Base-by-base conservation (phyloP, 208 protist genomes). In the Trypanosoma lewisi region DNA sequence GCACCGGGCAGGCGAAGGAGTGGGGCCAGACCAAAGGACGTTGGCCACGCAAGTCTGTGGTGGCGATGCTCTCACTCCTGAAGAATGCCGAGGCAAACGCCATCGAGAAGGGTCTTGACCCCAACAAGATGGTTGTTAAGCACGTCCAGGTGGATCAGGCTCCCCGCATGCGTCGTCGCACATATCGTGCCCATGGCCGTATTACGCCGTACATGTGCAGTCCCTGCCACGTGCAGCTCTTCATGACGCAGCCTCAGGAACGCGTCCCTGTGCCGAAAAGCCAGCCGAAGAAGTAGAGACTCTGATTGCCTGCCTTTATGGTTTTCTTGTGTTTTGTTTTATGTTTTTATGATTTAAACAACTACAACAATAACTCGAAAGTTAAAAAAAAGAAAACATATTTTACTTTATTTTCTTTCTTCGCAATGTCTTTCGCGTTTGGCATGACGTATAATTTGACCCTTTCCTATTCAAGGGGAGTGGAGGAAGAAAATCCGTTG, bases 171-270 rank as follows among this genome's bases (percentile, higher is more conserved):
- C 89, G 96, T 67, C 87, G 96, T 77, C 87, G 95, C 73, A 97
- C 94, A 42, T 98, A 96, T 82, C 89, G 96, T 77, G 96, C 96
- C 49, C 96, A 98, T 76, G 96, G 96, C 58, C 88, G 95, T 73
- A 98, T 98, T 65, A 81, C 80, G 21, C 89, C 92, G 48, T 97
- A 88, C 89, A 97, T 97, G 92, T 93, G 89, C 86, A 96, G 97
- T 83, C 82, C 86, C 17, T 80, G 97, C 55, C 76, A 80, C 36
- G 69, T 75, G 51, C 69, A 81, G 56, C 75, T 81, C 57, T 85
- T 85, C 64, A 93, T 93, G 83, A 81, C 82, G 14, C 79, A 94
- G 76, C 85, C 87, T 61, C 82, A 90, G 78, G 79, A 85, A 68
- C 85, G 85, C 64, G 79, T 95, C 33, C 88, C 83, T 39, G 82